A percentile compares a stretch with the other conserved stretches of the same genome.
Evolutionary conservation across 805 yeast species (phyloP).

Genomic region (Saccharomyces paradoxus): DNA sequence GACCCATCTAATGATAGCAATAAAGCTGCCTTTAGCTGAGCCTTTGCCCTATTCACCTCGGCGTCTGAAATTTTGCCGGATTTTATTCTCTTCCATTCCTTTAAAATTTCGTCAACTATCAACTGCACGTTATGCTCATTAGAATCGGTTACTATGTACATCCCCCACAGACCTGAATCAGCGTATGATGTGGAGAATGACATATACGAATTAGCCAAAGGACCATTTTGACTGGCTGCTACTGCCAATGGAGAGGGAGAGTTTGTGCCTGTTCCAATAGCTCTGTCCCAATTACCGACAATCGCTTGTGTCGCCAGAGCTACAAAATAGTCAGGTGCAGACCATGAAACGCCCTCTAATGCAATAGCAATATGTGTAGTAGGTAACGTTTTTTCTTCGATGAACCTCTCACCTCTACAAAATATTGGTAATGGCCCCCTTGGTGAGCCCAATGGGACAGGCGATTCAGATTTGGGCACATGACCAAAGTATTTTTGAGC

Average conservation of each 20-base stretch:
- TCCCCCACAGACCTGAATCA: conserved; percentile 97
- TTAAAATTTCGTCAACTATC: conserved; percentile 64
- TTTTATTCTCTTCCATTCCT: conserved; percentile 85
- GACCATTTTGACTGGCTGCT: conserved; percentile 46
- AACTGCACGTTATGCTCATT: conserved; percentile 56
- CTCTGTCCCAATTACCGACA: conserved; percentile 95
- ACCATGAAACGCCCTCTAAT: conserved; percentile 98
- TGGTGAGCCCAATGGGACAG: conserved; percentile 61
- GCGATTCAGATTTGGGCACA: conserved; percentile 41
- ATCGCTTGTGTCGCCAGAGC: conserved; percentile 95
- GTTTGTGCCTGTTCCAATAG: conserved; percentile 73
- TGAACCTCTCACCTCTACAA: conserved; percentile 76
- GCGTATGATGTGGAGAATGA: conserved; percentile 95
- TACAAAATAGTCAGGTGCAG: conserved; percentile 87
- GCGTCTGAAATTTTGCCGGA: conserved; percentile 67
- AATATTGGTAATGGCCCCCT: conserved; percentile 66
- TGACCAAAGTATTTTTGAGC: conserved; percentile 76
- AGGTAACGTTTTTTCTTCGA: conserved; percentile 76
- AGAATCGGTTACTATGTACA: conserved; percentile 76
- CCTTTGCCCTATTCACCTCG: conserved; percentile 89
- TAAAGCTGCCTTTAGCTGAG: conserved; percentile 88
- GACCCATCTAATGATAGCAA: conserved; percentile 87
- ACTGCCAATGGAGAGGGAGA: conserved; percentile 78
- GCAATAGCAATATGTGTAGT: conserved; percentile 88
- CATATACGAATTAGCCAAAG: conserved; percentile 89